Evolutionary conservation across 176 grass and related monocot species (phyloP), one percentile per base, ranked within the genome.

Genomic region (Oryza meridionalis): DNA sequence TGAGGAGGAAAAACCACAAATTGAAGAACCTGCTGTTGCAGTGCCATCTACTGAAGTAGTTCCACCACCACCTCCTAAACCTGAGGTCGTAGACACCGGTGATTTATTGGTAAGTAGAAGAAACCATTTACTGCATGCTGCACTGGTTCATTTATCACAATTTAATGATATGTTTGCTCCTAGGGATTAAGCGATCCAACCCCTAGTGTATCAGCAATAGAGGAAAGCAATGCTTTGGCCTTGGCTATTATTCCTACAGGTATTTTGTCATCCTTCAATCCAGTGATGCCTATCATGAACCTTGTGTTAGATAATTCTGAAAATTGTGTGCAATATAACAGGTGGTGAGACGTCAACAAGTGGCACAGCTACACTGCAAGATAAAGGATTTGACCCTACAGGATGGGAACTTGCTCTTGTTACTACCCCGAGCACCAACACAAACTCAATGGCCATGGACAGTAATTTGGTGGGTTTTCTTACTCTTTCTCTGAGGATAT

Each of bases 321-420:
- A 72, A 79, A 85, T 58, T 77, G 51, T 81, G n/a, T 70, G 61
- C 27, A 82, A 72, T 84, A 66, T 63, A 73, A 76, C 55, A 91
- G 90, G 78, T 84, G 82, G 29, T 84, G 80, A 88, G 71, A 75
- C 67, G 71, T 63, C 82, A 73, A 81, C 85, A 44, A 87, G 77
- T 76, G 84, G 74, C 61, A 79, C 79, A 49, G 74, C 79, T 45
- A 82, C 76, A 46, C 21, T 71, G 55, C 91, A 94, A 84, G 91
- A 95, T 75, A 83, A 75, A 75, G 93, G 83, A 87, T 98, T 96
- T 87, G 96, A 98, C 76, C 96, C 96, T 87, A 90, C 96, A 47
- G 96, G 93, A 87, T 98, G 96, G 96, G 96, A 98, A 82, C 96
- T 98, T 81, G 91, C 96, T 49, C 93, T 98, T 88, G 96, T 98